A percentile compares a stretch with the other conserved stretches of the same genome.
Evolutionary conservation across 331 rosid species (phyloP).

Genomic region (Stylosanthes scabra): DNA sequence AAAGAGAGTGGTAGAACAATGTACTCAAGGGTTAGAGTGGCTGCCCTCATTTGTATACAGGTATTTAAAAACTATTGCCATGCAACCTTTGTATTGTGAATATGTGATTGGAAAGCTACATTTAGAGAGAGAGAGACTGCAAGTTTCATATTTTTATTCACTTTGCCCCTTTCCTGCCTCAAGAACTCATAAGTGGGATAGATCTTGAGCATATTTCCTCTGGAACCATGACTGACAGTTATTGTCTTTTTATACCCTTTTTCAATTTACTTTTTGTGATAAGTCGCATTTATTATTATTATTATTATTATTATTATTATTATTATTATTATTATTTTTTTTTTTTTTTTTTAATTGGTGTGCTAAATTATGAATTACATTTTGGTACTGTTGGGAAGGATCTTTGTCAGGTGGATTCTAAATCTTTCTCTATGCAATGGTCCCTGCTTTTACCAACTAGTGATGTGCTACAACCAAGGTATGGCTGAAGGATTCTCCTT

Average conservation of each 20-base stretch:
- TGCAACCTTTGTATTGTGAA: too few species aligned
- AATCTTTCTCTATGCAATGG: constrained; percentile 87
- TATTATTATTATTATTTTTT: too few species aligned
- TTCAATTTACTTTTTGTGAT: background rate
- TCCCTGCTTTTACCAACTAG: constrained; percentile 83
- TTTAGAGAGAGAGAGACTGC: too few species aligned
- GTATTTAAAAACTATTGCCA: background rate
- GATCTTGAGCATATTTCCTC: background rate
- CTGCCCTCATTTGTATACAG: constrained; percentile 83
- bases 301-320: background rate
- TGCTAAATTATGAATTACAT: constrained; percentile 4
- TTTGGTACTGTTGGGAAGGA: constrained; percentile 58
- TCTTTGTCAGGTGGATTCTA: constrained; percentile 91
- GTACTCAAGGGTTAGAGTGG: constrained; percentile 80
- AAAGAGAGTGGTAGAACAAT: constrained; percentile 53
- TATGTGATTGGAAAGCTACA: too few species aligned
- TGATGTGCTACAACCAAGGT: constrained; percentile 89
- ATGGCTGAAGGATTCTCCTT: constrained; percentile 30
- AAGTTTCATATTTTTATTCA: too few species aligned
- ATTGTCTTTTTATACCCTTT: constrained; percentile 23
- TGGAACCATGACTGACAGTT: background rate
- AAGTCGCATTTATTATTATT: background rate
- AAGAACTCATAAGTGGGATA: constrained; percentile 13
- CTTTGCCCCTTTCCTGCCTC: too few species aligned
- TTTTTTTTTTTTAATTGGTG: too few species aligned